These are phyloP conservation scores for Neofusicoccum laricinum DNA, from an alignment of 2,329 filamentous ascomycete species.

Conservation along the genomic window DNA sequence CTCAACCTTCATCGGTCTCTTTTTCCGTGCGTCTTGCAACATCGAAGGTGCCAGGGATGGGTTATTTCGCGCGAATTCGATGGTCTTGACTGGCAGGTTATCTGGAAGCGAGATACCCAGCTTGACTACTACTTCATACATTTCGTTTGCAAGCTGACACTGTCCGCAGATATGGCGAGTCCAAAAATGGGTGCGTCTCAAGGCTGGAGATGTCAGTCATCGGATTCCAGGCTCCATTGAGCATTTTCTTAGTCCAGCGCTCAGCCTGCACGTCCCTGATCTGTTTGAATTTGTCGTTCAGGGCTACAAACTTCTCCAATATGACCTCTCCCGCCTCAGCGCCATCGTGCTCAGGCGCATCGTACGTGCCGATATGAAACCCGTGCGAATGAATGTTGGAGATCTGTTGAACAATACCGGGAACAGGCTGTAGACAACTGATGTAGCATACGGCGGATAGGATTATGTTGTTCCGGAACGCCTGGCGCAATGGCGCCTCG, in stretches of 20 bases:
- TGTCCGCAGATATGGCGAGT: constrained; percentile 15
- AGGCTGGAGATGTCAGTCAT: constrained; percentile 21
- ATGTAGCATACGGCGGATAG: constrained; percentile 24
- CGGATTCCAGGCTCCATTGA: constrained; percentile 24
- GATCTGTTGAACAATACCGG: constrained; percentile 21
- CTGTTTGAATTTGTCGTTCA: constrained; percentile 21
- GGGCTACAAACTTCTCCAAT: constrained; percentile 18
- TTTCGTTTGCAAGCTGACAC: constrained; percentile 22
- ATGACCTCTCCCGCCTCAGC: not conserved
- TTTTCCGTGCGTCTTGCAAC: constrained; percentile 23
- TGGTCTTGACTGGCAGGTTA: constrained; percentile 16
- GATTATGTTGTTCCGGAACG: constrained; percentile 23
- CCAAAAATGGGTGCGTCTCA: constrained; percentile 22
- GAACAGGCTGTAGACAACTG: constrained; percentile 21
- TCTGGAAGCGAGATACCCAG: constrained; percentile 18
- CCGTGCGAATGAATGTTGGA: constrained; percentile 20
- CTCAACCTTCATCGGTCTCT: constrained; percentile 23
- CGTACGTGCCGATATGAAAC: constrained; percentile 19
- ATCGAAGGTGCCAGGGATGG: constrained; percentile 23
- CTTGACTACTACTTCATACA: constrained; percentile 20
- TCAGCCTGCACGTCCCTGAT: constrained; percentile 19
- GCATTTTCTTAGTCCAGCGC: constrained; percentile 25
- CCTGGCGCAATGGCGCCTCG: constrained; percentile 20
- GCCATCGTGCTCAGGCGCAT: not conserved
- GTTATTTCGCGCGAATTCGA: constrained; percentile 19